Evolutionary conservation across 768 basidiomycete genomes (phyloP).

Genomic region (Tricholoma flavovirens): DNA sequence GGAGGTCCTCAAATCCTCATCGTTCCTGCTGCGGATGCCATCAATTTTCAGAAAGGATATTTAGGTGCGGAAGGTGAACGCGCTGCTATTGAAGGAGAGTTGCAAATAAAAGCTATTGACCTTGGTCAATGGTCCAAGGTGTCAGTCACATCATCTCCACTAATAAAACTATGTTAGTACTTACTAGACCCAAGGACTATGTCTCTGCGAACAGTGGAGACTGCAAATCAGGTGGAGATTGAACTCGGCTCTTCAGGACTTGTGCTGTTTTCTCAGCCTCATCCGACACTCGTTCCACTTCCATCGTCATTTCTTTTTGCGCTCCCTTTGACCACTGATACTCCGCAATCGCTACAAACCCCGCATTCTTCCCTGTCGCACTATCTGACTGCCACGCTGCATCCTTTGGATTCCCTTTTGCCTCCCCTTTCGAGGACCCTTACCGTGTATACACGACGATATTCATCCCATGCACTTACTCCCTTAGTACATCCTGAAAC

Average conservation of each 20-base stretch:
- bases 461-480: slow-evolving; percentile 55
- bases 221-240: slow-evolving; percentile 53
- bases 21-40: slow-evolving; percentile 59
- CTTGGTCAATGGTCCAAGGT: slow-evolving; percentile 57
- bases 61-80: slow-evolving; percentile 79
- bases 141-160: slow-evolving; percentile 42
- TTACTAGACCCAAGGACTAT: slow-evolving; percentile 43
- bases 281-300: slow-evolving; percentile 30
- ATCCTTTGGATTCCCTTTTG: slow-evolving; percentile 37
- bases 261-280: slow-evolving; percentile 45
- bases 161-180: slow-evolving; percentile 4
- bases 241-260: slow-evolving; percentile 59
- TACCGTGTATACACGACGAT: slow-evolving; percentile 68
- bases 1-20: slow-evolving; percentile 64
- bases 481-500: slow-evolving; percentile 58
- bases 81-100: slow-evolving; percentile 81
- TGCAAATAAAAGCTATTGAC: slow-evolving; percentile 73
- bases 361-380: slow-evolving; percentile 69
- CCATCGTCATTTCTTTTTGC: slow-evolving; percentile 74
- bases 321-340: slow-evolving; percentile 71
- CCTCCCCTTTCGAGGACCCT: slow-evolving; percentile 48
- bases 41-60: slow-evolving; percentile 82
- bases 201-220: slow-evolving; percentile 61
- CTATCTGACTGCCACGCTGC: slow-evolving; percentile 60
- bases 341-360: slow-evolving; percentile 79